Conservation (phyloP, 805 yeast genomes). For the Zygosaccharomyces siamensis region DNA sequence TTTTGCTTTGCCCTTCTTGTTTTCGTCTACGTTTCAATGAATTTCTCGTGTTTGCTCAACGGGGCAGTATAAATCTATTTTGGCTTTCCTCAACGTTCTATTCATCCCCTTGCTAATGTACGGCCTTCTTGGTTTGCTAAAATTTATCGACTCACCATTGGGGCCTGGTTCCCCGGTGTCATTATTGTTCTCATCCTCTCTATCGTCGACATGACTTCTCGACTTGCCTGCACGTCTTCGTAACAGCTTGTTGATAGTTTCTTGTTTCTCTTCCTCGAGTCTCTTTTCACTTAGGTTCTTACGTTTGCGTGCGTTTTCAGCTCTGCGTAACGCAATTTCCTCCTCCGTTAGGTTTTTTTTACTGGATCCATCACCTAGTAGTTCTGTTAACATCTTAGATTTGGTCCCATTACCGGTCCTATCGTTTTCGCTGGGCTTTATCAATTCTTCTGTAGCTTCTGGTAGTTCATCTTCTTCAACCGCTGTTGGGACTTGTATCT, state of each 20-base stretch:
- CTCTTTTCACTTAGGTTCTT: conserved; percentile 77
- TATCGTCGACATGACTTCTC: conserved; percentile 35
- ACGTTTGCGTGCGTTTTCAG: conserved; percentile 85
- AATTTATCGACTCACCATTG: conserved; percentile 10
- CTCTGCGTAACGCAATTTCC: conserved; percentile 71
- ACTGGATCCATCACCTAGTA: conserved; percentile 17
- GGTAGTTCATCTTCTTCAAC: conserved; percentile 16
- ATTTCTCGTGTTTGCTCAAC: background rate
- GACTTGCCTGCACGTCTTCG: conserved; percentile 78
- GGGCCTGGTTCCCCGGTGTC: conserved; percentile 1
- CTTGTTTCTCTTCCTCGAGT: conserved; percentile 87
- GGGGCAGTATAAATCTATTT: conserved; percentile 20
- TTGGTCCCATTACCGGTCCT: conserved; percentile 6
- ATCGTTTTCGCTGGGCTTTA: conserved; percentile 10
- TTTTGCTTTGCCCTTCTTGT: too few species aligned
- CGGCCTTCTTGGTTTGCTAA: conserved; percentile 31
- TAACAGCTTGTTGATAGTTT: conserved; percentile 79
- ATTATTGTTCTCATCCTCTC: conserved; percentile 20
- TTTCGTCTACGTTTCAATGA: too few species aligned
- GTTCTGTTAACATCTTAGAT: conserved; percentile 20
- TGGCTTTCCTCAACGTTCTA: conserved; percentile 18
- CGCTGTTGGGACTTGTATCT: background rate
- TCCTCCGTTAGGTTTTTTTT: conserved; percentile 71
- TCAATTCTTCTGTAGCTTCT: conserved; percentile 20
- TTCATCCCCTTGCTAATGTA: conserved; percentile 27